Evolutionary conservation across 2,329 filamentous ascomycete genomes (phyloP).

Genomic region (Xylaria sp.): DNA sequence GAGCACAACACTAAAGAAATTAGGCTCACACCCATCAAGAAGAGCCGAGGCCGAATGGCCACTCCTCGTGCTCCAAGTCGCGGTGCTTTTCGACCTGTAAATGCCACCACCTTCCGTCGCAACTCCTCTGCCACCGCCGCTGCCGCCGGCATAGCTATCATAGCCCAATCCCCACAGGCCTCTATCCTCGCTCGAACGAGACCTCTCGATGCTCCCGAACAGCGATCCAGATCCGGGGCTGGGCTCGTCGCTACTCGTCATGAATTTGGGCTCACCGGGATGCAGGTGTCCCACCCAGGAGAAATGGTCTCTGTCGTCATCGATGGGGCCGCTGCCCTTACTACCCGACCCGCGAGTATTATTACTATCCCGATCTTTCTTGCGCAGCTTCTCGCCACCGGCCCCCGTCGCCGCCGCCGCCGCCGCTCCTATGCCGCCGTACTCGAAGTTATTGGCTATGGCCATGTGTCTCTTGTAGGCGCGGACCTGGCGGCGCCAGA

Average conservation of each 20-base stretch:
- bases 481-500: constrained; percentile 76
- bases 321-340: constrained; percentile 8
- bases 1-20: constrained; percentile 75
- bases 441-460: constrained; percentile 60
- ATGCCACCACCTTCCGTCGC: constrained; percentile 37
- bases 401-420: constrained; percentile 1
- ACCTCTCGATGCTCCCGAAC: constrained; percentile 19
- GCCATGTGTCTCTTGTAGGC: constrained; percentile 77
- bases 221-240: constrained; percentile 42
- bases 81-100: constrained; percentile 47
- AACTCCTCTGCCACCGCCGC: constrained; percentile 3
- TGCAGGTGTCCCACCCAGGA: constrained; percentile 46
- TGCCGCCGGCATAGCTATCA: constrained; percentile 20
- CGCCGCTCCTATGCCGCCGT: constrained; percentile 3
- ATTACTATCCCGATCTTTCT: constrained; percentile 25
- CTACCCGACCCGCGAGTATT: constrained; percentile 25
- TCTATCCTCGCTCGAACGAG: constrained; percentile 46
- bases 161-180: constrained; percentile 42
- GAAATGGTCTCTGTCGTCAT: constrained; percentile 40
- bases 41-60: constrained; percentile 51
- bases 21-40: constrained; percentile 68
- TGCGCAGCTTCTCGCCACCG: constrained; percentile 45
- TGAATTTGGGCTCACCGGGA: constrained; percentile 39
- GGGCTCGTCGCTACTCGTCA: constrained; percentile 37
- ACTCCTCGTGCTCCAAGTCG: constrained; percentile 51